These are phyloP conservation scores for Actinomucor elegans DNA, from an alignment of 371 early-diverging fungal genomes.

Conservation along the genomic window DNA sequence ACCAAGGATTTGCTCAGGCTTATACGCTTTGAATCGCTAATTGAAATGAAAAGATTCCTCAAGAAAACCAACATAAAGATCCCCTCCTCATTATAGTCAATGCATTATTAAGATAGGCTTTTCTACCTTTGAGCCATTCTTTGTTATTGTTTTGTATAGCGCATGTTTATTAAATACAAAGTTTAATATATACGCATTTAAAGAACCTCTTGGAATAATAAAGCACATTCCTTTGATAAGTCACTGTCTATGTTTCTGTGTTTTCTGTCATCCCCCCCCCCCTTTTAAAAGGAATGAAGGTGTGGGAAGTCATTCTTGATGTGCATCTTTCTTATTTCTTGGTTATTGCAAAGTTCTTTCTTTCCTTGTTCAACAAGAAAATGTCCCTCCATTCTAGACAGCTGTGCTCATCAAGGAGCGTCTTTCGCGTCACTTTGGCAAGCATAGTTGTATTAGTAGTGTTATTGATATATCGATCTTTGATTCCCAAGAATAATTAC, in stretches of 20 bases:
- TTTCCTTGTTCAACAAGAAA: background rate
- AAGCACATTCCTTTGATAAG: background rate
- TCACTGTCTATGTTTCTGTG: too few species aligned
- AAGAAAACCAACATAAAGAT: slow-evolving; percentile 1
- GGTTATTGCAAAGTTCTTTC: too few species aligned
- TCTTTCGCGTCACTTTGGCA: slow-evolving; percentile 5
- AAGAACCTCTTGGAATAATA: background rate
- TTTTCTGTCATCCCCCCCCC: too few species aligned
- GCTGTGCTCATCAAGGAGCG: slow-evolving; percentile 6
- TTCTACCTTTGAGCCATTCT: too few species aligned
- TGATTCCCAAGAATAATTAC: background rate
- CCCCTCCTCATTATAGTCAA: slow-evolving; percentile 4
- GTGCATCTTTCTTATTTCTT: background rate
- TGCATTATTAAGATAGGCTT: too few species aligned
- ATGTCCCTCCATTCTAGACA: slow-evolving; percentile 14
- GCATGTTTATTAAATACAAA: background rate
- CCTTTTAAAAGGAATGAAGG: background rate
- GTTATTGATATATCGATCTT: slow-evolving; percentile 3
- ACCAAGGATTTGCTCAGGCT: slow-evolving; percentile 22
- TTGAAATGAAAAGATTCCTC: slow-evolving; percentile 3
- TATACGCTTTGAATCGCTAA: slow-evolving; percentile 19
- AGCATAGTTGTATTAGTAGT: background rate
- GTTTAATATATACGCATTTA: background rate
- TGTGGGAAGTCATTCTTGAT: background rate
- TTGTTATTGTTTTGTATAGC: too few species aligned